Evolutionary conservation across 2,329 filamentous ascomycete species (phyloP).

Genomic region (Paecilomyces variotii): DNA sequence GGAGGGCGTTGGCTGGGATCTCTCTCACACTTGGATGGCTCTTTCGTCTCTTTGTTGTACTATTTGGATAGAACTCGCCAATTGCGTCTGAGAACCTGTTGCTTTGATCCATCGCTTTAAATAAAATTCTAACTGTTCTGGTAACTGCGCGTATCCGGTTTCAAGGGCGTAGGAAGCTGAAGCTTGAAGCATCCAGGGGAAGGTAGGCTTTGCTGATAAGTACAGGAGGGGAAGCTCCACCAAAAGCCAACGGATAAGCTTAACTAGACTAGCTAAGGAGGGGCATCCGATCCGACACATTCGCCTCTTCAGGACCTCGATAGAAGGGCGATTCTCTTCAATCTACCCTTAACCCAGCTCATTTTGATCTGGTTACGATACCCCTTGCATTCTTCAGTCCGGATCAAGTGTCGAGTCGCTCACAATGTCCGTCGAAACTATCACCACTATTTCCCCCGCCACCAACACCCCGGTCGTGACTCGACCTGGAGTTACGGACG

Average conservation of each 20-base stretch:
- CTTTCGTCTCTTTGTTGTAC: no score
- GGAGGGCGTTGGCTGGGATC: no score
- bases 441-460: slow-evolving; percentile 78
- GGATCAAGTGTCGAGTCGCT: background rate
- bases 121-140: no score
- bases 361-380: background rate
- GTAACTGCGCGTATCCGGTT: no score
- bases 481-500: slow-evolving; percentile 62
- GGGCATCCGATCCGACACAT: background rate
- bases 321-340: background rate
- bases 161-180: no score
- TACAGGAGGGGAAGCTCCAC: background rate
- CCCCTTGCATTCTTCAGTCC: background rate
- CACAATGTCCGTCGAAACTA: slow-evolving; percentile 46
- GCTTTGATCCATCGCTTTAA: no score
- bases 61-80: no score
- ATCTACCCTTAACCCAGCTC: background rate
- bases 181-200: no score
- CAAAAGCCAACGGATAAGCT: background rate
- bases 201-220: background rate
- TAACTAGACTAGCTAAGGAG: background rate
- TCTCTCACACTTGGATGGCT: no score
- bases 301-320: background rate
- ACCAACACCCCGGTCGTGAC: slow-evolving; percentile 80
- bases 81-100: no score